Conservation (phyloP, 1,139 yeast species). For the Sugiyamaella japonica region DNA sequence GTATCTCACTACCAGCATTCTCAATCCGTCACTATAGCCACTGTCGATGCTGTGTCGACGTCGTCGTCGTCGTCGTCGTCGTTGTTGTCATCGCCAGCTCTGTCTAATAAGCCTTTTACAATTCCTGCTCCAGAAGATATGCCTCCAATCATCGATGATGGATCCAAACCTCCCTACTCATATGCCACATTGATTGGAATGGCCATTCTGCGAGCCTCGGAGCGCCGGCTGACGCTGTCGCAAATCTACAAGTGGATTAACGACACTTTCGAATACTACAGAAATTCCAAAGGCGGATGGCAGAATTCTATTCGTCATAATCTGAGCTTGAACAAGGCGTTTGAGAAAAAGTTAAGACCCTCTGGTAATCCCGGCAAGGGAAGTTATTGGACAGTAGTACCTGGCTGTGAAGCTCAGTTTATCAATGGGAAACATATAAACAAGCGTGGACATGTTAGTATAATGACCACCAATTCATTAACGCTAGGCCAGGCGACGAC, state of each 20-base stretch:
- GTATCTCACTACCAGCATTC: neutral
- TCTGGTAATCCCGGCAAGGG: slow-evolving; percentile 87
- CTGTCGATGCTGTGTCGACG: slow-evolving; percentile 28
- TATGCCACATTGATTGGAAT: slow-evolving; percentile 93
- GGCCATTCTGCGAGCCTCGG: slow-evolving; percentile 85
- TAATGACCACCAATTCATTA: slow-evolving; percentile 4
- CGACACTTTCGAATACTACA: slow-evolving; percentile 79
- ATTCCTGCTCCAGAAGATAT: slow-evolving; percentile 43
- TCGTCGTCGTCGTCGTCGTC: too few relatives aligned
- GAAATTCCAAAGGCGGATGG: slow-evolving; percentile 90
- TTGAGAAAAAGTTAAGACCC: slow-evolving; percentile 86
- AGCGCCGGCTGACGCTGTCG: slow-evolving; percentile 76
- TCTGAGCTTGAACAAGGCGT: slow-evolving; percentile 80
- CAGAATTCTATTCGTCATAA: slow-evolving; percentile 89
- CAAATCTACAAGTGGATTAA: slow-evolving; percentile 95
- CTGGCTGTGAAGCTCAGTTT: slow-evolving; percentile 81
- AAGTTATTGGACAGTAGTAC: slow-evolving; percentile 90
- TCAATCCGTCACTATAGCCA: slow-evolving; percentile 14
- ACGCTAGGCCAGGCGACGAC: neutral
- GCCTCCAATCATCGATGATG: slow-evolving; percentile 50
- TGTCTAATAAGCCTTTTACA: slow-evolving; percentile 25
- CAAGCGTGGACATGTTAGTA: slow-evolving; percentile 8
- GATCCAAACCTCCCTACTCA: slow-evolving; percentile 84
- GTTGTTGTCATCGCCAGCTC: too few relatives aligned
- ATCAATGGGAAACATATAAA: slow-evolving; percentile 47